These are phyloP conservation scores for Lanmaoa pseudosensibilis DNA, from an alignment of 768 basidiomycete genomes.

Conservation along the genomic window DNA sequence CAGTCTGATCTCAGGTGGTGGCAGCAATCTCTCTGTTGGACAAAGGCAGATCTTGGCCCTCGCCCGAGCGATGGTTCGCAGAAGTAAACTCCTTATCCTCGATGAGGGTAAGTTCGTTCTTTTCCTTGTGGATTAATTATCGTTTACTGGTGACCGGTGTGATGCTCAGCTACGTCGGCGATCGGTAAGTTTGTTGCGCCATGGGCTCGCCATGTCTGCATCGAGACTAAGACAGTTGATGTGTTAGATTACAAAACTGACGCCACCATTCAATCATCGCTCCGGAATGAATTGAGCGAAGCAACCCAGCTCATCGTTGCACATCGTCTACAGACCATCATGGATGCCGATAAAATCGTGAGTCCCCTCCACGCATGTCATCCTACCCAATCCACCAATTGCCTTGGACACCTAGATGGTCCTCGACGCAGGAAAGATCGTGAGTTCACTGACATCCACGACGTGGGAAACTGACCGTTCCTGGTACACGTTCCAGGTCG, in stretches of 20 bases:
- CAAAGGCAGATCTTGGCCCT: constrained; percentile 61
- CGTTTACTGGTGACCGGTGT: neutral
- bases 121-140: neutral
- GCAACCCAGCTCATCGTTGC: constrained; percentile 60
- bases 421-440: constrained; percentile 42
- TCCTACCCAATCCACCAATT: neutral
- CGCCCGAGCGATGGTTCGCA: constrained; percentile 57
- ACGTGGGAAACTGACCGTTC: neutral
- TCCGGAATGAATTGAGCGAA: constrained; percentile 45
- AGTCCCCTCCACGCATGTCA: neutral
- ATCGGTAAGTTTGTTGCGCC: constrained; percentile 31
- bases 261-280: constrained; percentile 52
- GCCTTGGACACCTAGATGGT: constrained; percentile 36
- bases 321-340: constrained; percentile 57
- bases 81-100: constrained; percentile 55
- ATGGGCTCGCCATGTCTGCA: neutral
- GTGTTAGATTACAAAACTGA: constrained; percentile 53
- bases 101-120: constrained; percentile 45
- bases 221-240: neutral
- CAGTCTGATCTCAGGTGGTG: constrained; percentile 44
- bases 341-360: constrained; percentile 62
- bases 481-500: constrained; percentile 17
- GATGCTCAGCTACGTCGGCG: constrained; percentile 42
- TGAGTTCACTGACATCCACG: constrained; percentile 20
- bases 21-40: constrained; percentile 53